Percentiles rank a stretch among this genome's conserved stretches.
Conservation (phyloP, 371 early-diverging fungal species). For the Thermomucor indicae-seudaticae region DNA sequence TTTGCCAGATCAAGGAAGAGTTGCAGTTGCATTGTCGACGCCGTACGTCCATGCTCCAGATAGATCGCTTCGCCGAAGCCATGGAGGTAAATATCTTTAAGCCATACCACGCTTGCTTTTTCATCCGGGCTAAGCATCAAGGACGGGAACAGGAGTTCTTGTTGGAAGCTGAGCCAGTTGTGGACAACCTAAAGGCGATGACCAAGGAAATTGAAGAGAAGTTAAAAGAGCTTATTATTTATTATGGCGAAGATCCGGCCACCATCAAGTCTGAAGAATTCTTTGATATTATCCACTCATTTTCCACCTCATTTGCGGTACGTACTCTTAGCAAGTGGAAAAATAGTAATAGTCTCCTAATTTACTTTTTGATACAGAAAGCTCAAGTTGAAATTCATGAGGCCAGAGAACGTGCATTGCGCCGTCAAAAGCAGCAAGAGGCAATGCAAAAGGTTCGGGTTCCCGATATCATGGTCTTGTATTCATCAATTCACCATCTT, state of each 20-base stretch:
- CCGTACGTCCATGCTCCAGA: slow-evolving; percentile 37
- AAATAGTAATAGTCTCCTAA: neutral
- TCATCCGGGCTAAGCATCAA: too few species aligned
- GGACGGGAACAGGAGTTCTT: slow-evolving; percentile 39
- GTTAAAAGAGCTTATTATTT: slow-evolving; percentile 57
- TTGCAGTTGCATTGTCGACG: slow-evolving; percentile 23
- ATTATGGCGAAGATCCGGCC: slow-evolving; percentile 81
- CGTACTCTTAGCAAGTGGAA: neutral
- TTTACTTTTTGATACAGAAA: slow-evolving; percentile 3
- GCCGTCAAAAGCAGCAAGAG: slow-evolving; percentile 15
- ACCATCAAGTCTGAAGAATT: slow-evolving; percentile 82
- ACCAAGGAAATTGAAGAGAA: slow-evolving; percentile 47
- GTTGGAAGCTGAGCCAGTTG: slow-evolving; percentile 36
- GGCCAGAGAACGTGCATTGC: slow-evolving; percentile 17
- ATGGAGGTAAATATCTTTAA: slow-evolving; percentile 49
- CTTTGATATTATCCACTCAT: slow-evolving; percentile 58
- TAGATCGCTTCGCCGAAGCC: slow-evolving; percentile 59
- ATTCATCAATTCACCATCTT: too few species aligned
- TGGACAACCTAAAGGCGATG: slow-evolving; percentile 30
- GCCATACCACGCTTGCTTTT: neutral
- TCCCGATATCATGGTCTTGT: too few species aligned
- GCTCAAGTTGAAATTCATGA: slow-evolving; percentile 24
- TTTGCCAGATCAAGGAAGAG: slow-evolving; percentile 59
- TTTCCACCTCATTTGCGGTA: slow-evolving; percentile 40
- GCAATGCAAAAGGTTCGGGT: neutral